Conservation (phyloP, 2,329 filamentous ascomycete genomes). For the Penicillium sp. region DNA sequence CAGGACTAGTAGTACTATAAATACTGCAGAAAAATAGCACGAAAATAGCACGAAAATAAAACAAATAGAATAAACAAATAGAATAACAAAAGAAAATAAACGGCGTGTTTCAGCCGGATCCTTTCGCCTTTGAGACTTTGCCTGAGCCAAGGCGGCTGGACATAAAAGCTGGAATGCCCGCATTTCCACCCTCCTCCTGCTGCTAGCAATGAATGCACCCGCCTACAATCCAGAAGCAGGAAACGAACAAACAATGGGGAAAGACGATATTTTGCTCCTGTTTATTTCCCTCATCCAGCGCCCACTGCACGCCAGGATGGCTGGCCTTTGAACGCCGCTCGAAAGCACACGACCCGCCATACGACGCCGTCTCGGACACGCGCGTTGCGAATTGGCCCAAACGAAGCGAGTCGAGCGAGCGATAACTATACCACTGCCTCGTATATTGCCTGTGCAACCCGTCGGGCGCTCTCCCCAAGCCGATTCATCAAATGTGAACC, state of each 20-base stretch:
- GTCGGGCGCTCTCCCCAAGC: background rate
- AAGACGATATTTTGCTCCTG: background rate
- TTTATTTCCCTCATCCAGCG: background rate
- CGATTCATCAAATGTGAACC: background rate
- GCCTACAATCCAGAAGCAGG: background rate
- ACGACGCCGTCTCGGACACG: background rate
- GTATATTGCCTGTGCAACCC: background rate
- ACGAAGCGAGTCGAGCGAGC: background rate
- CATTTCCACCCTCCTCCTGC: no score
- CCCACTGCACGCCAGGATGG: background rate
- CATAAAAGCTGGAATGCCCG: background rate
- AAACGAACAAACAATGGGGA: background rate
- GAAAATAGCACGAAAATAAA: no score
- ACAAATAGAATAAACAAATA: no score
- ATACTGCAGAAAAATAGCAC: no score
- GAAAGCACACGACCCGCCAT: background rate
- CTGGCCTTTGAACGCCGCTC: background rate
- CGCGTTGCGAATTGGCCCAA: background rate
- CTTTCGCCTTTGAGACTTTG: background rate
- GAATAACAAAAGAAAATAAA: no score
- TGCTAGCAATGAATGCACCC: no score
- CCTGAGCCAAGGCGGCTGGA: background rate
- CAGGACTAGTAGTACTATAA: no score
- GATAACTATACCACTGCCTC: background rate
- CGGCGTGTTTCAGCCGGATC: background rate